phyloP scores from a whole-genome alignment of 306 rosid species.

The Prosopis cineraria region DNA sequence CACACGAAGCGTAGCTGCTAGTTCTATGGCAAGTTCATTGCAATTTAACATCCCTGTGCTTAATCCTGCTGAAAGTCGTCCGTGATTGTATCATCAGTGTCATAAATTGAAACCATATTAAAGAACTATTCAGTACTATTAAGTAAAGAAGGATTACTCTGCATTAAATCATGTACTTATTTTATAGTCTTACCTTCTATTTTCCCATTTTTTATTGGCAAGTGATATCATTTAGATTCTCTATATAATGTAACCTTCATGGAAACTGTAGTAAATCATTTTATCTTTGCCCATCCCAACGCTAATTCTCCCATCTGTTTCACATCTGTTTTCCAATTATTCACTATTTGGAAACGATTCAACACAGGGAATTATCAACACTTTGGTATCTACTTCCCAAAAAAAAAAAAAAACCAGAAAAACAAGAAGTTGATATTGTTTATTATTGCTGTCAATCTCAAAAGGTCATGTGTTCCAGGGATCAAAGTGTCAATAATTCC shows the following conservation, averaged over 20 bases:
- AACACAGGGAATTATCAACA: neutral
- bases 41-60: constrained; percentile 5
- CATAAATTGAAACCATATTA: constrained; percentile 17
- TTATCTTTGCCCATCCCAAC: constrained; percentile 5
- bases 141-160: constrained; percentile 18
- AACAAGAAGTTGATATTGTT: neutral
- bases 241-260: neutral
- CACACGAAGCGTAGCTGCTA: constrained; percentile 89
- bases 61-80: constrained; percentile 9
- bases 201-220: constrained; percentile 17
- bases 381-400: neutral
- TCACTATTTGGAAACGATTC: constrained; percentile 13
- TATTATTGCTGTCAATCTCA: neutral
- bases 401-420: too few species aligned
- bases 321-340: constrained; percentile 12
- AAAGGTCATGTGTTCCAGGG: neutral
- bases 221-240: constrained; percentile 2
- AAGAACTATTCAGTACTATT: constrained; percentile 20
- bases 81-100: neutral
- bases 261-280: neutral
- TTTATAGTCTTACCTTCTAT: constrained; percentile 11
- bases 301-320: constrained; percentile 26
- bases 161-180: constrained; percentile 26
- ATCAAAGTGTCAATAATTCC: neutral
- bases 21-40: constrained; percentile 79